Conservation (phyloP, 1,284 basidiomycete species). For the Garcileccinum viscosum region DNA sequence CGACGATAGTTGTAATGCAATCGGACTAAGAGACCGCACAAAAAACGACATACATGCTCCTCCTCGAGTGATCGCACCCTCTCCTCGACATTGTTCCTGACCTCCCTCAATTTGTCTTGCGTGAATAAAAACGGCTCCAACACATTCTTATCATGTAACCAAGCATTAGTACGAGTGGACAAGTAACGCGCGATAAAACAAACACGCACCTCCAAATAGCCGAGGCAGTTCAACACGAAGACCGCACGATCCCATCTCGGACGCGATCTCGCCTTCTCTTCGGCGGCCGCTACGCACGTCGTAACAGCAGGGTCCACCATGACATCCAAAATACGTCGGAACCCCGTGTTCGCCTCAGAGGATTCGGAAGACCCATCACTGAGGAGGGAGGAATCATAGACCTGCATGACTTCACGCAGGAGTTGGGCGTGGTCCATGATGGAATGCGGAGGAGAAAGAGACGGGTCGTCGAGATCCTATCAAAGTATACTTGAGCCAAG, state of each 20-base stretch:
- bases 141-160: conserved; percentile 57
- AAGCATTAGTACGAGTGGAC: conserved; percentile 1
- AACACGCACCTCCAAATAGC: conserved; percentile 69
- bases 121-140: conserved; percentile 81
- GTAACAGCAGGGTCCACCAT: conserved; percentile 85
- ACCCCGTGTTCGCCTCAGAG: conserved; percentile 21
- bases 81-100: conserved; percentile 69
- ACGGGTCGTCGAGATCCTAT: conserved; percentile 78
- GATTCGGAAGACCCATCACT: conserved; percentile 50
- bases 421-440: conserved; percentile 85
- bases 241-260: conserved; percentile 80
- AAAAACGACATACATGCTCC: conserved; percentile 74
- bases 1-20: not conserved
- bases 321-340: conserved; percentile 76
- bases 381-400: conserved; percentile 84
- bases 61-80: conserved; percentile 73
- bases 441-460: conserved; percentile 76
- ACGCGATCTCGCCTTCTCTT: conserved; percentile 63
- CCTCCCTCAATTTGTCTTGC: conserved; percentile 57
- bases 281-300: conserved; percentile 74
- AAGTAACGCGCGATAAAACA: not conserved
- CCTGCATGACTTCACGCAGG: conserved; percentile 85
- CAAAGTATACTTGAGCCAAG: not conserved
- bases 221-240: conserved; percentile 85
- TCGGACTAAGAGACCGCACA: not conserved